These are phyloP conservation scores for Magnaporthales sp. DNA, from an alignment of 2,329 filamentous ascomycete genomes.

Conservation along the genomic window DNA sequence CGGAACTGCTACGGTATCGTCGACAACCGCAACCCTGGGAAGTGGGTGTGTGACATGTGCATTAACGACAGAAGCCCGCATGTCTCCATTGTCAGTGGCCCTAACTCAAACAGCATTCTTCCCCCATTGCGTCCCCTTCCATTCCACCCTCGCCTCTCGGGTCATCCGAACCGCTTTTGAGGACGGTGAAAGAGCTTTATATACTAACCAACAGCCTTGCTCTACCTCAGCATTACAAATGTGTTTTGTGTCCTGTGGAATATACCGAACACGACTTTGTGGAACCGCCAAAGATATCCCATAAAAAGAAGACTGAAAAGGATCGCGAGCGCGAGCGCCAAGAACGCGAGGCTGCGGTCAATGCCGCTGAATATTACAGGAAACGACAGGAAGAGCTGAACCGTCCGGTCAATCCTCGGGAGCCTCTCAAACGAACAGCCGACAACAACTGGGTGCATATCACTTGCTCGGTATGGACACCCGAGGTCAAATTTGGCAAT, in stretches of 20 bases:
- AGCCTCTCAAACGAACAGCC: constrained; percentile 85
- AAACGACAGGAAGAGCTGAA: constrained; percentile 77
- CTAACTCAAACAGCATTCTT: constrained; percentile 2
- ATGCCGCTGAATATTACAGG: constrained; percentile 72
- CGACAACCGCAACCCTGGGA: constrained; percentile 58
- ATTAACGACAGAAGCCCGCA: constrained; percentile 86
- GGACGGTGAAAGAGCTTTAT: neutral
- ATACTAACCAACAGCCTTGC: constrained; percentile 26
- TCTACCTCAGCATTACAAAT: constrained; percentile 60
- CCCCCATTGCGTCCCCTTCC: constrained; percentile 5
- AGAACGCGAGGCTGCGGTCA: constrained; percentile 76
- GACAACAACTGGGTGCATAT: constrained; percentile 99
- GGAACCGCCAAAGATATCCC: constrained; percentile 67
- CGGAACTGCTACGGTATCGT: constrained; percentile 83
- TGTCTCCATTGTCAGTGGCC: constrained; percentile 60
- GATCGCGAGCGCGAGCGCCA: constrained; percentile 81
- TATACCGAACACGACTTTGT: constrained; percentile 76
- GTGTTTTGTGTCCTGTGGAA: constrained; percentile 81
- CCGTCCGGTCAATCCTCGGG: constrained; percentile 74
- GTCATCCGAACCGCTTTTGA: neutral
- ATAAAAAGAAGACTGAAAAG: constrained; percentile 85
- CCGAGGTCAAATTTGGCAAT: constrained; percentile 87
- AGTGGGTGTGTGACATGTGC: constrained; percentile 97
- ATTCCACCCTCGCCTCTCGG: constrained; percentile 1
- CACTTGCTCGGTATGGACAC: constrained; percentile 82